A percentile compares a stretch with the other conserved stretches of the same genome.
These are phyloP conservation scores for Saccharum officinarum DNA, from an alignment of 176 grass and related monocot species.

Conservation along the genomic window DNA sequence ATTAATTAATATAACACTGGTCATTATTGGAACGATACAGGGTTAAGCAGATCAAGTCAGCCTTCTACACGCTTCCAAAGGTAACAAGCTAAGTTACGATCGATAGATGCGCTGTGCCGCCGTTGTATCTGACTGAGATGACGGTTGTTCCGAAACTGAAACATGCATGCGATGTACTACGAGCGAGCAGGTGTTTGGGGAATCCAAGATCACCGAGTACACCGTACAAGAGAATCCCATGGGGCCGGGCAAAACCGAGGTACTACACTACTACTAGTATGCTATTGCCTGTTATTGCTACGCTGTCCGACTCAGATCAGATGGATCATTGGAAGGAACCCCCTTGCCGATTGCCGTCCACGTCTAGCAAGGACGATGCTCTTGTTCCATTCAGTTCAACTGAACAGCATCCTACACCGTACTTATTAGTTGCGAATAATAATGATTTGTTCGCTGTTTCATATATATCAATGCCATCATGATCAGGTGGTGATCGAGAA, in stretches of 20 bases:
- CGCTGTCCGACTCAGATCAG: too few species aligned
- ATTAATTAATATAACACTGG: neutral
- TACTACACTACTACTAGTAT: neutral
- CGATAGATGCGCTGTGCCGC: too few species aligned
- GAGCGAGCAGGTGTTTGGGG: slow-evolving; percentile 6
- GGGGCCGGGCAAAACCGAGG: neutral
- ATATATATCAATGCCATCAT: too few species aligned
- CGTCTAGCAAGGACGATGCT: too few species aligned
- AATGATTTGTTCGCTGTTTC: too few species aligned
- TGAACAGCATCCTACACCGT: neutral
- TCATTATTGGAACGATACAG: neutral
- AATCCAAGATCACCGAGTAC: slow-evolving; percentile 40
- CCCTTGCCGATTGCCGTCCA: too few species aligned
- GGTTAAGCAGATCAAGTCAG: slow-evolving; percentile 50
- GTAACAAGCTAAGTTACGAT: neutral
- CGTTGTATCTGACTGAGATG: neutral
- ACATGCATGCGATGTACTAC: neutral
- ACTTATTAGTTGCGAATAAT: too few species aligned
- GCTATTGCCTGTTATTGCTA: too few species aligned
- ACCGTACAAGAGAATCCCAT: slow-evolving; percentile 11
- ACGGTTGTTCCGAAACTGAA: neutral
- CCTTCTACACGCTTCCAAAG: slow-evolving; percentile 47
- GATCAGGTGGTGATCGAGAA: slow-evolving; percentile 48
- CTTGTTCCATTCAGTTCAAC: too few species aligned
- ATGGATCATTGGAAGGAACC: too few species aligned